Percentiles rank a stretch among this genome's conserved stretches.
These are phyloP conservation scores for Talaromyces stipitatus DNA, from an alignment of 495 filamentous ascomycete genomes.

Conservation along the genomic window DNA sequence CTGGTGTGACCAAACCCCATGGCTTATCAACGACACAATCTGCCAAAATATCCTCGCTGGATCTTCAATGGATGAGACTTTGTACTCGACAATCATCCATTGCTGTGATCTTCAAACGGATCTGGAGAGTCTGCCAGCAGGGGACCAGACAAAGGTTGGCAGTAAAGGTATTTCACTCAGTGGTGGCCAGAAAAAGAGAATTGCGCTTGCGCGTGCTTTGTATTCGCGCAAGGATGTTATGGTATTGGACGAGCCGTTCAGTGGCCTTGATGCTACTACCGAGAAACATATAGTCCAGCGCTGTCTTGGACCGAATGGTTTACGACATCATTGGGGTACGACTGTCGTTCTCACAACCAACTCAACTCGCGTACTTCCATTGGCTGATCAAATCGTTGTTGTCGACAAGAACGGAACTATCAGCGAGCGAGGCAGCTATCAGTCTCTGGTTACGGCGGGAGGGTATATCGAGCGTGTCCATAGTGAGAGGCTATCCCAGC, in stretches of 20 bases:
- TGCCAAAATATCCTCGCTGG: constrained; percentile 23
- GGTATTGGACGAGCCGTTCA: constrained; percentile 26
- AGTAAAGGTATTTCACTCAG: constrained; percentile 22
- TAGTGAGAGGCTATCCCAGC: neutral
- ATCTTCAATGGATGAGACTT: constrained; percentile 18
- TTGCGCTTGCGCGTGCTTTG: constrained; percentile 26
- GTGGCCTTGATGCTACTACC: constrained; percentile 26
- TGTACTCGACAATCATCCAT: constrained; percentile 27
- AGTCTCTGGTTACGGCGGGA: constrained; percentile 29
- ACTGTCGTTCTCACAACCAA: constrained; percentile 17
- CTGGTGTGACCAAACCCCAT: constrained; percentile 23
- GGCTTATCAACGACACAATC: constrained; percentile 30
- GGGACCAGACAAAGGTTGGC: constrained; percentile 21
- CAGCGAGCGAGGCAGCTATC: constrained; percentile 43
- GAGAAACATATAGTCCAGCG: constrained; percentile 36
- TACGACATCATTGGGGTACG: constrained; percentile 21
- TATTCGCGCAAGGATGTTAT: constrained; percentile 20
- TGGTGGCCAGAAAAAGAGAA: constrained; percentile 25
- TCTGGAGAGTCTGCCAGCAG: constrained; percentile 19
- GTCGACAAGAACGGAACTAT: constrained; percentile 36
- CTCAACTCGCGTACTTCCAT: constrained; percentile 21
- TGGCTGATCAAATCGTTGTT: constrained; percentile 45
- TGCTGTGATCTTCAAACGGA: constrained; percentile 26
- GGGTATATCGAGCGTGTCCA: constrained; percentile 31
- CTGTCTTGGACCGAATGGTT: constrained; percentile 32